Base-by-base conservation (phyloP, 352 stramenopile genomes). In the Peronosclerospora sorghi region DNA sequence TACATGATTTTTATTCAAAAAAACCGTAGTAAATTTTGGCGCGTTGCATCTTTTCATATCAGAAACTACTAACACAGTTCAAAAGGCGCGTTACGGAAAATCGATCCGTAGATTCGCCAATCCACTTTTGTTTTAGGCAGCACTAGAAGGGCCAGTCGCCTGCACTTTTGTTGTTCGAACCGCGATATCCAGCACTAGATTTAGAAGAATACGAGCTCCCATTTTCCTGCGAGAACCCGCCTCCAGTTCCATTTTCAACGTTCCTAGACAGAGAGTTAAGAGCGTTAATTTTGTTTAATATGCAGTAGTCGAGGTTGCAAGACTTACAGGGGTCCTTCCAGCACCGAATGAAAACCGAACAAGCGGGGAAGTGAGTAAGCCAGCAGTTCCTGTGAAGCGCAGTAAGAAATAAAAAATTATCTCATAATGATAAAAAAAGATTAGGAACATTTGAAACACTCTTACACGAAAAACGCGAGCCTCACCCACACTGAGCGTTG, bases 111-210 rank as follows among this genome's bases (percentile, higher is more conserved):
- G 30, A 39, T 51, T 23, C 15, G 17, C 24, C 29, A 32, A 17
- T 32, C 5, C 19, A n/a, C 15, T 35, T 20, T 24, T n/a, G n/a
- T 18, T 20, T 21, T n/a, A 20, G 19, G 32, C 19, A 3, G 14
- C 14, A 41, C 63, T 78, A 86, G 47, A 88, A 88, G 10, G 76
- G 76, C 76, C 76, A 88, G 34, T 86, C 73, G n/a, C 64, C 66
- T 24, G 65, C 68, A 34, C 72, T 57, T 41, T 76, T 75, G 29
- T 43, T 62, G 41, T 57, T 71, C 21, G 51, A 56, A 15, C 53
- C 48, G 32, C 53, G 57, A 40, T 65, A 62, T 49, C 54, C 52
- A 38, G 35, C 49, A 38, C 56, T 72, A 27, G 56, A 54, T 35
- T 62, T 48, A 2, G 55, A 56, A 14, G 58, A 53, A 21, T 58